Conservation (phyloP, 176 grass and related monocot species). For the Carex myosuroides region DNA sequence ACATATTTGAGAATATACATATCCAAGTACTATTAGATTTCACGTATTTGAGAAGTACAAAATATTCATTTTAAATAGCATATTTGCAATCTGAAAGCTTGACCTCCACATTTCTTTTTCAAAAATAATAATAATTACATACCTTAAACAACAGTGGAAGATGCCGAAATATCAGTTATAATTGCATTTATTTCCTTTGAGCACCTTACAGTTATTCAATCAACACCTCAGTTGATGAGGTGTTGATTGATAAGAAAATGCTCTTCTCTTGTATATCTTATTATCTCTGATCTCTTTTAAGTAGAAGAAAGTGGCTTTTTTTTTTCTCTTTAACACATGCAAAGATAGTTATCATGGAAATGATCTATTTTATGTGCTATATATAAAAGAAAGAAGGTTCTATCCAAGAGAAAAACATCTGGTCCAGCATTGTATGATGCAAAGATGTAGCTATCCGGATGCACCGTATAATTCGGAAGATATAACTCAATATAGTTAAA, state of each 20-base stretch:
- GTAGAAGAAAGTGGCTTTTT: neutral
- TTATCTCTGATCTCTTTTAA: neutral
- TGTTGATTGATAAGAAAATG: neutral
- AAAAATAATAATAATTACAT: neutral
- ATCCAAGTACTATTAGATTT: neutral
- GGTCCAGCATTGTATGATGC: too few relatives aligned
- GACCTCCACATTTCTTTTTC: too few relatives aligned
- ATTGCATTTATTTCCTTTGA: neutral
- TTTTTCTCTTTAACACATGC: neutral
- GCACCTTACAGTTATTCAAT: neutral
- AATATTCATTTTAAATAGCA: neutral
- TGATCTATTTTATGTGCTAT: neutral
- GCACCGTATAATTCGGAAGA: neutral
- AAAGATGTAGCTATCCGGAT: too few relatives aligned
- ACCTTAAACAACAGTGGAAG: neutral
- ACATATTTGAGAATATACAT: too few relatives aligned
- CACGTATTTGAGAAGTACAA: neutral
- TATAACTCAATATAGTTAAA: neutral
- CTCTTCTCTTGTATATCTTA: neutral
- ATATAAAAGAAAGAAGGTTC: neutral
- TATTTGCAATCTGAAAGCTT: neutral
- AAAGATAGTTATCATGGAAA: neutral
- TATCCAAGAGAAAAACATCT: too few relatives aligned
- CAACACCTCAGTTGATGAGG: neutral
- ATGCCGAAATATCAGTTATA: neutral